Percentiles rank a stretch among this genome's conserved stretches.
Conservation (phyloP, 306 rosid genomes). For the Adenanthera pavonina region DNA sequence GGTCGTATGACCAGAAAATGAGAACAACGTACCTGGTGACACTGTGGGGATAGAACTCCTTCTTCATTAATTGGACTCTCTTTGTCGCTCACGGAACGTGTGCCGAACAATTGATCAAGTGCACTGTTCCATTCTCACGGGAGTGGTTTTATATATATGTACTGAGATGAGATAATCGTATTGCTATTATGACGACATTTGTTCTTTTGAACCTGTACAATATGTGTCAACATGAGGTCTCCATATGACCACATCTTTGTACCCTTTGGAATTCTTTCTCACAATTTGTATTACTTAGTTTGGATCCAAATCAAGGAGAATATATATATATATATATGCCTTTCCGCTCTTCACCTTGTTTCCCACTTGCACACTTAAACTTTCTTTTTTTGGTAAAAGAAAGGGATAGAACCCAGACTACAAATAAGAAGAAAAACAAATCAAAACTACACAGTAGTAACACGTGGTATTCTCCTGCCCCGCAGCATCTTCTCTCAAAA, state of each 20-base stretch:
- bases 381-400: too few species aligned
- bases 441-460: too few species aligned
- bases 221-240: constrained; percentile 23
- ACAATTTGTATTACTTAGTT: not conserved
- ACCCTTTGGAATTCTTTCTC: not conserved
- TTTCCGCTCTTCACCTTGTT: constrained; percentile 31
- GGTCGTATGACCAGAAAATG: not conserved
- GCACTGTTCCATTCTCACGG: not conserved
- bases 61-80: too few species aligned
- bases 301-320: not conserved
- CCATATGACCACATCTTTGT: constrained; percentile 8
- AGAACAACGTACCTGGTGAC: not conserved
- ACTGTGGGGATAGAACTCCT: not conserved
- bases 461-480: too few species aligned
- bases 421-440: too few species aligned
- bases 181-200: constrained; percentile 25
- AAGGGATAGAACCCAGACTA: too few species aligned
- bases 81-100: too few species aligned
- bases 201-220: not conserved
- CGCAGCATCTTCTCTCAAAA: too few species aligned
- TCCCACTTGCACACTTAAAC: constrained; percentile 20
- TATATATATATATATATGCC: constrained; percentile 7
- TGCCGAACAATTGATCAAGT: not conserved
- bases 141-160: not conserved
- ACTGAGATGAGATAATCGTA: not conserved